Conservation (phyloP, 768 basidiomycete species). For the Fomitopsis serialis region DNA sequence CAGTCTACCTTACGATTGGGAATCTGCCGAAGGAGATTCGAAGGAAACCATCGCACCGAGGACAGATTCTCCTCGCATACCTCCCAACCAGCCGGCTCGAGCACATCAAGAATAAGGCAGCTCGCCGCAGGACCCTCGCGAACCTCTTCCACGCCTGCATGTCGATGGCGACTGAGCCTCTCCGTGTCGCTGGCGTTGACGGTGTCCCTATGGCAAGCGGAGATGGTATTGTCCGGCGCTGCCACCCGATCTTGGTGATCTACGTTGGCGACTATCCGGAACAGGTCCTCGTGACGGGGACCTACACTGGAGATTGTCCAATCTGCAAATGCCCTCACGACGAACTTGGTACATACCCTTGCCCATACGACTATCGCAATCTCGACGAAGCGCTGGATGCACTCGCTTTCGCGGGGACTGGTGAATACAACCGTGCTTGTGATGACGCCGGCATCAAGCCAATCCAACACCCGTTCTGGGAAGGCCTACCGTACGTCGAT, state of each 20-base stretch:
- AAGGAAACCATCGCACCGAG: conserved; percentile 17
- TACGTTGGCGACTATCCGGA: conserved; percentile 22
- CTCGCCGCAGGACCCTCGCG: conserved; percentile 12
- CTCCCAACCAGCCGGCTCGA: conserved; percentile 16
- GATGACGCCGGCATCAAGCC: conserved; percentile 15
- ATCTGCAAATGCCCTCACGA: conserved; percentile 7
- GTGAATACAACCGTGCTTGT: conserved; percentile 10
- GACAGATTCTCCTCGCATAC: conserved; percentile 22
- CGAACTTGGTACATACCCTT: conserved; percentile 8
- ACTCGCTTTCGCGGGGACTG: background rate
- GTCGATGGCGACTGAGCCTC: conserved; percentile 6
- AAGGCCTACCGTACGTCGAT: conserved; percentile 17
- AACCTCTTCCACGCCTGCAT: conserved; percentile 23
- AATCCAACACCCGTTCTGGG: conserved; percentile 20
- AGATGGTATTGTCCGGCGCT: conserved; percentile 13
- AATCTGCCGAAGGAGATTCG: conserved; percentile 22
- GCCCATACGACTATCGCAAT: background rate
- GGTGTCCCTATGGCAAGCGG: conserved; percentile 13
- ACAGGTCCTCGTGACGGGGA: conserved; percentile 16
- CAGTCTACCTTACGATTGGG: conserved; percentile 23
- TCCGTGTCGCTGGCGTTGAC: conserved; percentile 4
- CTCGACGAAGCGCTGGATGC: conserved; percentile 5
- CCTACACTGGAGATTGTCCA: conserved; percentile 17
- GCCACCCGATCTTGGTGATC: conserved; percentile 19
- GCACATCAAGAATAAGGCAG: conserved; percentile 14